Percentiles rank a stretch among this genome's conserved stretches.
Evolutionary conservation across 164 flowering plant genomes (phyloP).

Genomic region (Dillenia turbinata): DNA sequence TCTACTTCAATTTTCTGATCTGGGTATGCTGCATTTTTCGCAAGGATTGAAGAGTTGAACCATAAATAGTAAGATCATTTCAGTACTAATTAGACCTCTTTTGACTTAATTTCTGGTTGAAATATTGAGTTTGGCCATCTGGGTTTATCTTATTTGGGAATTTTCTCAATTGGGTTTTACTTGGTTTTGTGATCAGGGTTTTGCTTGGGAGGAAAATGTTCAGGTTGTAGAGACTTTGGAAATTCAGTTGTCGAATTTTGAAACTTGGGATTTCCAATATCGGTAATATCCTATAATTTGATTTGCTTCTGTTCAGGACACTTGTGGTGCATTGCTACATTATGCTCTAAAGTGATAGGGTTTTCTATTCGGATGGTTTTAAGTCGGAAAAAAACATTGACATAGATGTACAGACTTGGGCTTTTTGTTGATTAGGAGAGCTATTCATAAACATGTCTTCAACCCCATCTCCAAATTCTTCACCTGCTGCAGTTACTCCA

Average conservation of each 20-base stretch:
- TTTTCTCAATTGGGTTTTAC: no score
- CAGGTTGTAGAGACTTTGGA: not conserved
- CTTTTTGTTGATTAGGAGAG: no score
- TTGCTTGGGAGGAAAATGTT: not conserved
- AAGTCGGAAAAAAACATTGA: no score
- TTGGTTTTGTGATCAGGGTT: conserved; percentile 1
- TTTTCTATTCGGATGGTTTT: no score
- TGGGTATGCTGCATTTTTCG: conserved; percentile 10
- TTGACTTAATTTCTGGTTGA: conserved; percentile 1
- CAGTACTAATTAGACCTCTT: no score
- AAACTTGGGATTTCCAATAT: not conserved
- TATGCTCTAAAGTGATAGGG: no score
- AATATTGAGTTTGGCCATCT: conserved; percentile 7
- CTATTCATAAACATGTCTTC: conserved; percentile 13
- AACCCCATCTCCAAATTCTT: conserved; percentile 14
- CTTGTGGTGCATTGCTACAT: no score
- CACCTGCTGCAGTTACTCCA: conserved; percentile 20
- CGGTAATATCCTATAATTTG: no score
- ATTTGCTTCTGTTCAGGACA: no score
- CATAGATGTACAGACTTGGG: not conserved
- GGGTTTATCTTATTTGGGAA: conserved; percentile 2
- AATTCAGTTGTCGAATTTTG: not conserved
- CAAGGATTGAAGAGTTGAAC: no score
- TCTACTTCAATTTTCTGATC: conserved; percentile 1
- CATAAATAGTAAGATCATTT: no score